These are phyloP conservation scores for Flaveria brownii DNA, from an alignment of 129 eudicot genomes.

Conservation along the genomic window DNA sequence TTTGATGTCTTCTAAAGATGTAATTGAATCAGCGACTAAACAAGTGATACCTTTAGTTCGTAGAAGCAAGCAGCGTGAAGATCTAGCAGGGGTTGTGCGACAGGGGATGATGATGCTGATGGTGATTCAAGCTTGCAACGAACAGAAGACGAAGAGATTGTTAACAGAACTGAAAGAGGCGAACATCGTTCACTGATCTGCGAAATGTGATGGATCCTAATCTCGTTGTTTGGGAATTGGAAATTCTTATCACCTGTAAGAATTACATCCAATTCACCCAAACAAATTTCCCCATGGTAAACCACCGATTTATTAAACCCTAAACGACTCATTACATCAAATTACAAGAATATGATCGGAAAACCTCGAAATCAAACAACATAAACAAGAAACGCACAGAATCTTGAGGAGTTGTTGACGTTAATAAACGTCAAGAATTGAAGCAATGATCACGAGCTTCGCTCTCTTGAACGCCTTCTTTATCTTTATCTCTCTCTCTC, in stretches of 20 bases:
- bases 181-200: constrained; percentile 59
- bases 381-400: not conserved
- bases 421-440: not conserved
- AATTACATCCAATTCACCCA: constrained; percentile 75
- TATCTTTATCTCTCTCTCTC: constrained; percentile 18
- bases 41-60: constrained; percentile 54
- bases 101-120: constrained; percentile 11
- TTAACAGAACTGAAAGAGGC: constrained; percentile 74
- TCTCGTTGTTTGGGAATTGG: constrained; percentile 77
- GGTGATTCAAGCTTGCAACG: constrained; percentile 81
- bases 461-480: too few species aligned
- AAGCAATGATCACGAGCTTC: not conserved
- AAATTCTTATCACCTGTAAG: constrained; percentile 49
- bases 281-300: constrained; percentile 61
- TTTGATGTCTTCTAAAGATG: not conserved
- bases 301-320: constrained; percentile 61
- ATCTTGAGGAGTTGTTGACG: not conserved
- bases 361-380: constrained; percentile 10
- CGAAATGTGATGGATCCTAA: constrained; percentile 68
- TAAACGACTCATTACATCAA: constrained; percentile 64
- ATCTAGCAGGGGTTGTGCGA: constrained; percentile 47
- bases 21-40: too few species aligned
- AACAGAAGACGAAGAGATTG: constrained; percentile 61
- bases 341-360: not conserved
- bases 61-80: constrained; percentile 80